Conservation (phyloP, 495 filamentous ascomycete genomes). For the Parmelia sp. region DNA sequence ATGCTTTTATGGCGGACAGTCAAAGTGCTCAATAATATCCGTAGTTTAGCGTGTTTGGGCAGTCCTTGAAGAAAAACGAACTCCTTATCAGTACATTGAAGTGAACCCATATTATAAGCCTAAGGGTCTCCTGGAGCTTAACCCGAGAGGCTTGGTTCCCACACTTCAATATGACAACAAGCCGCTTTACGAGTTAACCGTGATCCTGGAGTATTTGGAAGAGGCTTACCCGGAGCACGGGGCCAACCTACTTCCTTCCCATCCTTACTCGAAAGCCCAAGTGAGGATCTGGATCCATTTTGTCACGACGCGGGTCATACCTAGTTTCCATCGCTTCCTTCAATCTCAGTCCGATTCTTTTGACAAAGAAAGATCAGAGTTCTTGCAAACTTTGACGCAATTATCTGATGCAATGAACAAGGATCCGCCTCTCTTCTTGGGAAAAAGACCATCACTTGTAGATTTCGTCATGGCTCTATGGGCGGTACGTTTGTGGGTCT, state of each 20-base stretch:
- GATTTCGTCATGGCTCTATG: slow-evolving; percentile 61
- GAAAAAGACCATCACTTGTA: slow-evolving; percentile 47
- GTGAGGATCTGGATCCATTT: slow-evolving; percentile 65
- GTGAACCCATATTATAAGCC: slow-evolving; percentile 67
- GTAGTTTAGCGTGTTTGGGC: slow-evolving; percentile 60
- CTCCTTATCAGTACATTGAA: slow-evolving; percentile 61
- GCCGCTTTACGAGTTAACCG: slow-evolving; percentile 59
- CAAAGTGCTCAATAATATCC: not conserved
- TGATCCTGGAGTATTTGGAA: slow-evolving; percentile 66
- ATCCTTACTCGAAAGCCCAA: slow-evolving; percentile 53
- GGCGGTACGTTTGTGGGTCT: slow-evolving; percentile 60
- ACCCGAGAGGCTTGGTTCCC: slow-evolving; percentile 64
- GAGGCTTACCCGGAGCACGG: slow-evolving; percentile 51
- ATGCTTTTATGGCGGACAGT: not conserved
- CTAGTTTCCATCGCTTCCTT: slow-evolving; percentile 57
- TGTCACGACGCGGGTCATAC: slow-evolving; percentile 55
- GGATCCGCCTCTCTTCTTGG: slow-evolving; percentile 59
- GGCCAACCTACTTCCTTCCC: slow-evolving; percentile 45
- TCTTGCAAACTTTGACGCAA: slow-evolving; percentile 45
- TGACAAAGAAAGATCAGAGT: slow-evolving; percentile 42
- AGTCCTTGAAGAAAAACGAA: slow-evolving; percentile 61
- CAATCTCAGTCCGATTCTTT: slow-evolving; percentile 51
- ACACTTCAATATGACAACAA: slow-evolving; percentile 49
- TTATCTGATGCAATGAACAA: slow-evolving; percentile 55
- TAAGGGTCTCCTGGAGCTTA: slow-evolving; percentile 54